Conservation (phyloP, 73 alveolate species). For the Halteria grandinella region DNA sequence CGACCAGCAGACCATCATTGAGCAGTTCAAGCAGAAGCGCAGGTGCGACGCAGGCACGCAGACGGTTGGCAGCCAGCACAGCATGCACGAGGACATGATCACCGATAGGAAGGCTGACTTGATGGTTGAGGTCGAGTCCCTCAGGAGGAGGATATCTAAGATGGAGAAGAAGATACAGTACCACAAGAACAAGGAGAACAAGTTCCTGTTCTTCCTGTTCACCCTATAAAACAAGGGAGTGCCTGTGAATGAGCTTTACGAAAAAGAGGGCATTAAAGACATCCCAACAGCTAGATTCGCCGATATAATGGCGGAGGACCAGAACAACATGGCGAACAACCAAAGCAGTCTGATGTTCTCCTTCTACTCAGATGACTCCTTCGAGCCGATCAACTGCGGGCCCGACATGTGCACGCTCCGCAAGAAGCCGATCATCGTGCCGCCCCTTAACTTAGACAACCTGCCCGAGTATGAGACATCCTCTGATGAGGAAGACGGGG, state of each 20-base stretch:
- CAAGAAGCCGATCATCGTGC: slow-evolving; percentile 45
- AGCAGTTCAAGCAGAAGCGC: background rate
- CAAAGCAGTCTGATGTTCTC: slow-evolving; percentile 15
- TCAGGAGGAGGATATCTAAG: background rate
- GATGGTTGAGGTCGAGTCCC: slow-evolving; percentile 7
- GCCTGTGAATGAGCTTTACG: slow-evolving; percentile 64
- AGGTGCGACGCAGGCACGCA: slow-evolving; percentile 19
- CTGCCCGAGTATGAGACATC: slow-evolving; percentile 50
- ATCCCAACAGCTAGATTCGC: slow-evolving; percentile 61
- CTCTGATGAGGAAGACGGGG: slow-evolving; percentile 56
- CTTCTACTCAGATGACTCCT: slow-evolving; percentile 47
- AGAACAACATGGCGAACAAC: background rate
- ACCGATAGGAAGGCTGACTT: slow-evolving; percentile 42
- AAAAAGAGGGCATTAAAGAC: slow-evolving; percentile 55
- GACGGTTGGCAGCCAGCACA: background rate
- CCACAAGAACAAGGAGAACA: slow-evolving; percentile 60
- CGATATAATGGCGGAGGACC: slow-evolving; percentile 8
- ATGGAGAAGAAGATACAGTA: slow-evolving; percentile 48
- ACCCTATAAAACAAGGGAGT: slow-evolving; percentile 40
- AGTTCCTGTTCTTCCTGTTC: slow-evolving; percentile 54
- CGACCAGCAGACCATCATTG: background rate
- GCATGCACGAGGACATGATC: background rate
- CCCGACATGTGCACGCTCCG: slow-evolving; percentile 7
- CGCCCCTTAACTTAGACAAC: slow-evolving; percentile 20
- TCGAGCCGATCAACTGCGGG: slow-evolving; percentile 30